Base-by-base conservation (phyloP, 768 basidiomycete genomes). In the Pleurotus giganteus region DNA sequence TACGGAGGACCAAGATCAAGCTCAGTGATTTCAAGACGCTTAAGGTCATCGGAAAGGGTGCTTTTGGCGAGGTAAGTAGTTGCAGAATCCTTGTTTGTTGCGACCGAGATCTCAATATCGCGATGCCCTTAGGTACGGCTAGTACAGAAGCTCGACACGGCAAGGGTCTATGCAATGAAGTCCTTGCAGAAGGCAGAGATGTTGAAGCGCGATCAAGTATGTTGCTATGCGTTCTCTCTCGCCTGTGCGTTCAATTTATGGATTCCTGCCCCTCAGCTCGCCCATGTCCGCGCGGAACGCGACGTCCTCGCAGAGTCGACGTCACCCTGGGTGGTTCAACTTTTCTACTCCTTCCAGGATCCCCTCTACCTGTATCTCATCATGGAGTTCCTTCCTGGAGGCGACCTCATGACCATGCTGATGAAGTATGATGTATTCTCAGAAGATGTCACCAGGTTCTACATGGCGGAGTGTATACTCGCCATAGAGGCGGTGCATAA, bases 371-470 rank as follows among this genome's bases (percentile, higher is more conserved):
- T 99, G 24, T 99, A 98, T 74, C 83, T 99, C 57, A 91, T 99
- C 76, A 99, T 99, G 96, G 81, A 81, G 60, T 82, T 82, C 61
- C 77, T 85, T 41, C 83, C 84, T 32, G 96, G 96, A 42, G 96
- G 96, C n/a, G 96, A 99, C 69, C 77, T 99, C 59, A 98, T 99
- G 96, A 98, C 97, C 11, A 99, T 98, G 96, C 77, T 99, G 62
- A 99, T 99, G 88, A 98, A 98, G 72, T 98, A 99, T 71, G 96
- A 98, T 69, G 90, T 96, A 6, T 98, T 98, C 74, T 93, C 92
- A 5, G 97, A 98, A 71, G 96, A 98, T 66, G 96, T 98, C 32
- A 95, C 94, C 27, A 87, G 96, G 56, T 98, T 99, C 73, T 99
- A 99, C 71, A 97, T 99, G 85, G 96, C 96, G 23, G 96, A 99